phyloP scores from a whole-genome alignment of 805 yeast genomes.

The Candida cerambycidarum region DNA sequence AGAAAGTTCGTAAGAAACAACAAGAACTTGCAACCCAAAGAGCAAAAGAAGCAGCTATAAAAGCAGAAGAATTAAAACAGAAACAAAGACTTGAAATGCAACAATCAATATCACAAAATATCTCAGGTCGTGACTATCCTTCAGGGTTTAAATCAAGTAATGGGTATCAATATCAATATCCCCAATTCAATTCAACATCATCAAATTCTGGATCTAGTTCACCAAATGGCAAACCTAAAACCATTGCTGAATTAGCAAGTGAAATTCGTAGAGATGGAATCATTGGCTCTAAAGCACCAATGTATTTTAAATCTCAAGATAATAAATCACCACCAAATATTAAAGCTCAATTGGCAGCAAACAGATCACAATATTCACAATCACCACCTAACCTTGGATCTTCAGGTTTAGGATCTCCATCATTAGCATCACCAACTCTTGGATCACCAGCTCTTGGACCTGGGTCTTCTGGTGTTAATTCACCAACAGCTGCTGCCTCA shows the following conservation, averaged over 20 bases:
- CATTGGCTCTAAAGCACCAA: slow-evolving; percentile 28
- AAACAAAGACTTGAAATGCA: slow-evolving; percentile 40
- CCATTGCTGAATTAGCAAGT: slow-evolving; percentile 44
- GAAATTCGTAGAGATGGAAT: slow-evolving; percentile 37
- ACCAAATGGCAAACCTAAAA: slow-evolving; percentile 31
- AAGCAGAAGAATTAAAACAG: slow-evolving; percentile 50
- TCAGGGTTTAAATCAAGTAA: neutral
- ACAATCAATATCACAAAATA: slow-evolving; percentile 24
- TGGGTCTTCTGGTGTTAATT: no score
- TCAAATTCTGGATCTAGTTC: slow-evolving; percentile 1
- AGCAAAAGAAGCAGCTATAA: slow-evolving; percentile 55
- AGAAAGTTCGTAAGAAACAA: slow-evolving; percentile 62
- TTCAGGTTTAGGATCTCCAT: no score
- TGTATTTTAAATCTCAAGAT: slow-evolving; percentile 32
- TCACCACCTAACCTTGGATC: slow-evolving; percentile 16
- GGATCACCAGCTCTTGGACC: slow-evolving; percentile 13
- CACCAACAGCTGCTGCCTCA: neutral
- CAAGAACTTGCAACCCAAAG: slow-evolving; percentile 62
- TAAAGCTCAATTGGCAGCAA: slow-evolving; percentile 49
- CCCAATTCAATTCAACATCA: slow-evolving; percentile 20
- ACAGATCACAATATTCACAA: slow-evolving; percentile 30
- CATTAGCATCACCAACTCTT: slow-evolving; percentile 10
- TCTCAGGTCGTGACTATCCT: slow-evolving; percentile 24
- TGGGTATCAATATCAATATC: slow-evolving; percentile 23
- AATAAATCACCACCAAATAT: slow-evolving; percentile 22